phyloP scores from a whole-genome alignment of 2,329 filamentous ascomycete genomes.

The Parasarocladium wereldwijsianum region DNA sequence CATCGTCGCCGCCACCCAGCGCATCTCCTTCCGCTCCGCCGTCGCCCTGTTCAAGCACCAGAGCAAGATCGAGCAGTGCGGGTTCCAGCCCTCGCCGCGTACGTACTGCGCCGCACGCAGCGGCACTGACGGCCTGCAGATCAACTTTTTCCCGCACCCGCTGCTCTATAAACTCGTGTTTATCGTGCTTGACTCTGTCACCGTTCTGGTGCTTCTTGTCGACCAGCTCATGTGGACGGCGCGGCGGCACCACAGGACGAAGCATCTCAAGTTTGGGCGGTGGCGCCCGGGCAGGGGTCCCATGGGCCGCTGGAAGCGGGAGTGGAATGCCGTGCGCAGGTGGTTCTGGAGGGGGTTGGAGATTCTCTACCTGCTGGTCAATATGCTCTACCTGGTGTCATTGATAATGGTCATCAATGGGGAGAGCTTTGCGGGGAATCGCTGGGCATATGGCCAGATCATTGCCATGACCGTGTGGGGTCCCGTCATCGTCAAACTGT shows the following conservation, averaged over 20 bases:
- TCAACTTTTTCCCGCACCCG: constrained; percentile 23
- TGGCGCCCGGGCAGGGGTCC: constrained; percentile 18
- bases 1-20: constrained; percentile 21
- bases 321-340: constrained; percentile 14
- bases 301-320: constrained; percentile 12
- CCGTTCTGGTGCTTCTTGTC: constrained; percentile 17
- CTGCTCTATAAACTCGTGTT: constrained; percentile 22
- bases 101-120: constrained; percentile 22
- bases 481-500: constrained; percentile 23
- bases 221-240: constrained; percentile 23
- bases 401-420: constrained; percentile 19
- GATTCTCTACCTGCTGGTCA: constrained; percentile 20
- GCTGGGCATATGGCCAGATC: constrained; percentile 23
- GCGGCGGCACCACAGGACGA: constrained; percentile 18
- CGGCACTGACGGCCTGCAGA: constrained; percentile 17
- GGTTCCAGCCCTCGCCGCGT: constrained; percentile 21
- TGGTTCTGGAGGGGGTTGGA: constrained; percentile 21
- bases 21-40: constrained; percentile 18
- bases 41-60: constrained; percentile 20
- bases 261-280: constrained; percentile 15
- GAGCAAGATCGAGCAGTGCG: constrained; percentile 16
- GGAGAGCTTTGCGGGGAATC: constrained; percentile 19
- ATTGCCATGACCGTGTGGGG: constrained; percentile 25
- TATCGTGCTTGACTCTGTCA: constrained; percentile 19
- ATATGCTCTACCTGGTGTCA: constrained; percentile 23